Base-by-base conservation (phyloP, 1,284 basidiomycete species). In the Sanghuangporus baumii region DNA sequence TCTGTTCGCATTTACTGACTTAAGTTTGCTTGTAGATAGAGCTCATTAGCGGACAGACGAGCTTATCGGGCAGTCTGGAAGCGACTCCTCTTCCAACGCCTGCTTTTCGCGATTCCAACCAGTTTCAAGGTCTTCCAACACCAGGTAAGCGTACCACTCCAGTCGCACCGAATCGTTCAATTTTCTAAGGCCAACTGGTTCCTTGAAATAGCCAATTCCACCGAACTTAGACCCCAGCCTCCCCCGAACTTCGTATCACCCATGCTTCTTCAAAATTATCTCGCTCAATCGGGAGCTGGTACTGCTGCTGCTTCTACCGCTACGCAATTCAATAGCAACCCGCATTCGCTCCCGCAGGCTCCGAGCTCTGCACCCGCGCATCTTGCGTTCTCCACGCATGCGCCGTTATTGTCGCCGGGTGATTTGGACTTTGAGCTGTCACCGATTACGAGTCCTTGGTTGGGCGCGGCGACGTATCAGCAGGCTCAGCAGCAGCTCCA, bases 381-480 rank as follows among this genome's bases (percentile, higher is more conserved):
- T 66, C 78, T 88, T 48, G 85, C 80, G 11, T 89, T 88, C 70
- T 76, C 74, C 37, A 74, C 75, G 18, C 76, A 69, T 26, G 73
- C 67, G 64, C 74, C 71, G 48, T 70, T 75, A 56, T 67, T 77
- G 41, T 79, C 79, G 1, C 78, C 80, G 1, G 74, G 76, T 11
- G 86, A 87, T 48, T 71, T 88, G 18, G 87, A 88, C 65, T 80
- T 86, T 62, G 86, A 91, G 66, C 82, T 91, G 55, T 88, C 87
- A 2, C 89, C 89, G 0, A 74, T 91, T 34, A 87, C 87, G 0
- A 90, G 88, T 67, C 89, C 89, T 1, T 89, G 87, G 86, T 77
- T 91, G 0, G 86, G 84, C 2, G 81, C 87, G 18, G 74, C 66
- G 73, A 43, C 31, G 18, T 47, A 57, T 38, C 55, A 60, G 41